phyloP scores from a whole-genome alignment of 768 basidiomycete species.

The Phylloporus scabripes region DNA sequence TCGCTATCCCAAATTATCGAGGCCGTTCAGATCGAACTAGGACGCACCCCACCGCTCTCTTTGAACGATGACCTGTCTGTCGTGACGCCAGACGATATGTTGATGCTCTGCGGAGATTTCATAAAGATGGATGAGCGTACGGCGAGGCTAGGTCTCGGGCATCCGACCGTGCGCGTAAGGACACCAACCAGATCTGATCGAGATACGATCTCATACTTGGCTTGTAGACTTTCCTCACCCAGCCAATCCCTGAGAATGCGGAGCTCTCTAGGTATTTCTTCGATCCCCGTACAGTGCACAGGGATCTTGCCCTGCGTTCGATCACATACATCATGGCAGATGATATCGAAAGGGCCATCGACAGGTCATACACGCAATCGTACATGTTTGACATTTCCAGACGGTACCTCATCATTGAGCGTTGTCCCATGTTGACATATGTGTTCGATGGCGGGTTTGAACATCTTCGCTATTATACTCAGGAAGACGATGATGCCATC shows the following conservation, averaged over 20 bases:
- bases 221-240: conserved; percentile 22
- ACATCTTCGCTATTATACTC: conserved; percentile 21
- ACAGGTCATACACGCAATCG: conserved; percentile 18
- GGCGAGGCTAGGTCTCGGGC: conserved; percentile 17
- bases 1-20: conserved; percentile 25
- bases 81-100: conserved; percentile 21
- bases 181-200: neutral
- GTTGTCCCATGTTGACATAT: conserved; percentile 25
- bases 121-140: conserved; percentile 23
- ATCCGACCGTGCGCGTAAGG: conserved; percentile 23
- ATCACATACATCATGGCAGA: conserved; percentile 25
- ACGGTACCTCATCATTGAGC: conserved; percentile 20
- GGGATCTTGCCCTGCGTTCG: conserved; percentile 26
- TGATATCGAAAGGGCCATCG: conserved; percentile 22
- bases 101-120: conserved; percentile 24
- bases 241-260: conserved; percentile 10
- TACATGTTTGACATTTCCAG: conserved; percentile 26
- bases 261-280: conserved; percentile 17
- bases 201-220: neutral
- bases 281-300: conserved; percentile 17
- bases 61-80: conserved; percentile 25
- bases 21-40: conserved; percentile 27
- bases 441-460: conserved; percentile 27
- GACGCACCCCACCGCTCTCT: conserved; percentile 13
- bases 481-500: conserved; percentile 25